Evolutionary conservation across 139 green algal species (phyloP), one percentile per base, ranked within the genome.

Genomic region (Coelastrella sp.): DNA sequence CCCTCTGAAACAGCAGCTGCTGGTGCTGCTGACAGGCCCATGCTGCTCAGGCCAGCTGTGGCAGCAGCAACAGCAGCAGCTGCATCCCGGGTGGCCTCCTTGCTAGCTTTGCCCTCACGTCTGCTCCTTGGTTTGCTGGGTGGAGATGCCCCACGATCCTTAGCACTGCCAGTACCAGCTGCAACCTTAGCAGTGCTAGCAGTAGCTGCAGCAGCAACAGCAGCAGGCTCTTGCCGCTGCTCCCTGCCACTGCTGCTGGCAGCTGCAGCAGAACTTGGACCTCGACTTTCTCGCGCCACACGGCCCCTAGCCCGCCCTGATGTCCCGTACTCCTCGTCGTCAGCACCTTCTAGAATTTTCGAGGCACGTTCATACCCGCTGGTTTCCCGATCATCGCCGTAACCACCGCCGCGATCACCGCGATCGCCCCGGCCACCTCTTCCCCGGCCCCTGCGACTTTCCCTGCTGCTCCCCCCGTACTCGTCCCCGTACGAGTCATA

Each of bases 51-150:
- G 59, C 59, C 80, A 75, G 80, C 80, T 56, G 80, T 59, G 4
- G 80, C 80, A 20, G 80, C 78, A 56, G 78, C 78, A 7, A 68
- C 80, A n/a, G 80, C 80, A 58, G 80, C 80, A 60, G 80, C 80
- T 8, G 68, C 68, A 32, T 32, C 73, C n/a, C 13, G 6, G 73
- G 8, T 47, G 73, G n/a, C n/a, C n/a, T n/a, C n/a, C n/a, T 11
- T 47, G 73, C n/a, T 47, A 7, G 73, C 73, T 47, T 80, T 80
- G 73, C 73, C 73, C 73, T 80, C 73, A 6, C 13, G 8, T 6
- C 73, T 7, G 4, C 57, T 59, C 11, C 54, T 59, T 54, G 64
- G 60, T 19, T 59, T 59, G n/a, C n/a, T n/a, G n/a, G n/a, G n/a
- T n/a, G n/a, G n/a, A n/a, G n/a, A n/a, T n/a, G n/a, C n/a, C n/a